Evolutionary conservation across 2,329 filamentous ascomycete genomes (phyloP).

Genomic region (Pseudogymnoascus sp.): DNA sequence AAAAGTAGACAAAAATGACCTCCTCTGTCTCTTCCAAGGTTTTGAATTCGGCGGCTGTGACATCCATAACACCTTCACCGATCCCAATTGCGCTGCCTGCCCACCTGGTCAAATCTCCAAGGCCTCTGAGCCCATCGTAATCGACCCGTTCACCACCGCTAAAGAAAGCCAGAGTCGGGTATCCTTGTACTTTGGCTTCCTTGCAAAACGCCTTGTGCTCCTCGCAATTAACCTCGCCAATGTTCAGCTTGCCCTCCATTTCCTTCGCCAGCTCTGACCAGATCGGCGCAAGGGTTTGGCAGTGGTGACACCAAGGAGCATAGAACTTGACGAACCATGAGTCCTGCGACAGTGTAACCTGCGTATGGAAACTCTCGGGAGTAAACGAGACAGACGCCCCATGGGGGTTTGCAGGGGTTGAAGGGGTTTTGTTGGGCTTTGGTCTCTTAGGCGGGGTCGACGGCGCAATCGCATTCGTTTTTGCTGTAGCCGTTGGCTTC

Average conservation of each 20-base stretch:
- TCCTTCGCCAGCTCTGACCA: slow-evolving; percentile 87
- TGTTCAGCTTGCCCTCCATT: slow-evolving; percentile 81
- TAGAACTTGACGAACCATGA: slow-evolving; percentile 99
- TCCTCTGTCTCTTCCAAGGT: slow-evolving; percentile 87
- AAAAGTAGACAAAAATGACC: slow-evolving; percentile 95
- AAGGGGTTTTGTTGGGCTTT: slow-evolving; percentile 38
- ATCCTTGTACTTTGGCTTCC: slow-evolving; percentile 70
- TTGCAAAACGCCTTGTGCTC: slow-evolving; percentile 82
- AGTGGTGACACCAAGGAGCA: slow-evolving; percentile 94
- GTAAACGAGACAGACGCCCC: slow-evolving; percentile 70
- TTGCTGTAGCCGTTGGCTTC: slow-evolving; percentile 17
- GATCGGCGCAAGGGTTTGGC: slow-evolving; percentile 81
- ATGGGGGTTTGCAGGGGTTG: slow-evolving; percentile 59
- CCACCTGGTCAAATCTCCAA: slow-evolving; percentile 84
- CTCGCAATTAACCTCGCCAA: slow-evolving; percentile 96
- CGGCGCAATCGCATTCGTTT: slow-evolving; percentile 18
- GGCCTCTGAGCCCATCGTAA: slow-evolving; percentile 82
- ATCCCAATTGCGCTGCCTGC: slow-evolving; percentile 79
- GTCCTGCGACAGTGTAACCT: slow-evolving; percentile 79
- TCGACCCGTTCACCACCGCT: slow-evolving; percentile 84
- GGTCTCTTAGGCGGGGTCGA: slow-evolving; percentile 4
- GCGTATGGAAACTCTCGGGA: slow-evolving; percentile 75
- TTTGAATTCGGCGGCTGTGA: slow-evolving; percentile 68
- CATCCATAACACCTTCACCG: slow-evolving; percentile 68
- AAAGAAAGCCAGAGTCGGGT: slow-evolving; percentile 90